Evolutionary conservation across 257 asterid genomes (phyloP), one percentile per base, ranked within the genome.

Genomic region (Solanum pinnatisectum): DNA sequence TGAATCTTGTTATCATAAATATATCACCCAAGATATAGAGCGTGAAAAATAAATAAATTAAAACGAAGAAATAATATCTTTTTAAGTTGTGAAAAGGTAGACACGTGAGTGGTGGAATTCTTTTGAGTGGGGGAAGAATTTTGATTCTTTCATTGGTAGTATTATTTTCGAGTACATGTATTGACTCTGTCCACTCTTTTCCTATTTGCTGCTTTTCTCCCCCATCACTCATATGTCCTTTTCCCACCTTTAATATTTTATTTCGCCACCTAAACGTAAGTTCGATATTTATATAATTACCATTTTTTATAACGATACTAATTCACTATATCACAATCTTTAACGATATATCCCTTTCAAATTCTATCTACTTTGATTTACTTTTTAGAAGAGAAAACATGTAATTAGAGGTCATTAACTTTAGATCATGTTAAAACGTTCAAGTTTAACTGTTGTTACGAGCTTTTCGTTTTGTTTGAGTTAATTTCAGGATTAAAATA

Each of bases 131-230:
- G 89, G 20, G 33, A 87, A 88, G 89, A 89, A 89, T 87, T 79
- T 90, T 84, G 70, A 40, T 77, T 77, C 36, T 72, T 82, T 90
- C 25, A 72, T 25, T 25, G 63, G n/a, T 14, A 12, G 23, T 42
- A 88, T 65, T 87, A 44, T 56, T 84, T 42, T 86, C 74, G 5
- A 39, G 81, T 85, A 40, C 5, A 85, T 42, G 44, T 15, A 65
- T 84, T 90, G 94, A 92, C 93, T 92, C 77, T 88, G 83, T 89
- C 93, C 90, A 67, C 92, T 84, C 56, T 88, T 87, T 81, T 35
- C 14, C 81, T 35, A 35, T 32, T 83, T 88, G 77, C 84, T 85
- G 23, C 39, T 16, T 68, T 46, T 72, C 85, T 27, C 90, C 10
- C 90, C 88, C 89, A 84, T 72, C 16, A 83, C 86, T 90, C 91